Evolutionary conservation across 129 eudicot species (phyloP).

Genomic region (sunflower (Helianthus annuus)): HanXRQr2.0-SUNRISE NC_035444.2:40260865-40261364

Average conservation of each 20-base stretch:
- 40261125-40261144: slow-evolving; percentile 16
- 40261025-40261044: neutral
- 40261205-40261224: slow-evolving; percentile 88
- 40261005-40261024: neutral
- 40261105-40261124: too few species aligned
- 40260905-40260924: too few species aligned
- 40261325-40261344: slow-evolving; percentile 81
- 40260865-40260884: too few species aligned
- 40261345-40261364: slow-evolving; percentile 48
- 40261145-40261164: slow-evolving; percentile 2
- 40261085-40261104: neutral
- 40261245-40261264: slow-evolving; percentile 50
- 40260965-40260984: too few species aligned
- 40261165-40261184: slow-evolving; percentile 53
- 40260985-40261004: too few species aligned
- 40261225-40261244: slow-evolving; percentile 59
- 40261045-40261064: neutral
- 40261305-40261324: slow-evolving; percentile 63
- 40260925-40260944: too few species aligned
- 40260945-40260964: too few species aligned
- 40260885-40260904: too few species aligned
- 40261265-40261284: slow-evolving; percentile 56
- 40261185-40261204: slow-evolving; percentile 57
- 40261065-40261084: neutral
- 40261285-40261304: slow-evolving; percentile 65